Evolutionary conservation across 2,329 filamentous ascomycete genomes (phyloP).

Genomic region (Apiospora koreana): DNA sequence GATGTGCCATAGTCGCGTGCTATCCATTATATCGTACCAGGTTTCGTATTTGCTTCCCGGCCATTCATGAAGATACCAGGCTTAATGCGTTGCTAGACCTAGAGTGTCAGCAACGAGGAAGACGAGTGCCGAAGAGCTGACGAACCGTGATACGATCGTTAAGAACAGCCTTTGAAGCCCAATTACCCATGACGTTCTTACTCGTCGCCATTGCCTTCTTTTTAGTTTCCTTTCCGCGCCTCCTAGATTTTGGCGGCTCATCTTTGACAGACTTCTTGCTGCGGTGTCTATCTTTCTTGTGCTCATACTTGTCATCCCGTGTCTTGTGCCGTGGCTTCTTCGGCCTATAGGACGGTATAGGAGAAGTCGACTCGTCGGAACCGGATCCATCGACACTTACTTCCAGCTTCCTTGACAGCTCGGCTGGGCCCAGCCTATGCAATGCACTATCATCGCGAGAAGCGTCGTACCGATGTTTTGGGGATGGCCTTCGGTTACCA

Average conservation of each 20-base stretch:
- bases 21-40: constrained; percentile 32
- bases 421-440: neutral
- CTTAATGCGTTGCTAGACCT: constrained; percentile 33
- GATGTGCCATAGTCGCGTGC: constrained; percentile 11
- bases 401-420: neutral
- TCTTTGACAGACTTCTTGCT: constrained; percentile 26
- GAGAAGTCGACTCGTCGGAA: constrained; percentile 19
- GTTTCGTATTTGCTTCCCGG: constrained; percentile 34
- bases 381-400: constrained; percentile 17
- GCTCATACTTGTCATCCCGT: constrained; percentile 56
- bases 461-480: neutral
- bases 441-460: neutral
- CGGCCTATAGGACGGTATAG: constrained; percentile 38
- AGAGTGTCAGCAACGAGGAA: neutral
- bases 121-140: neutral
- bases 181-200: constrained; percentile 55
- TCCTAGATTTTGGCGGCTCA: constrained; percentile 18
- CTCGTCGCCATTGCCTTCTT: constrained; percentile 36
- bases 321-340: constrained; percentile 58
- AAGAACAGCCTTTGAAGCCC: constrained; percentile 54
- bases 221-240: constrained; percentile 22
- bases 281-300: constrained; percentile 28
- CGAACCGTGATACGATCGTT: constrained; percentile 54
- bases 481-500: neutral
- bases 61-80: constrained; percentile 49